phyloP scores from a whole-genome alignment of 2,329 filamentous ascomycete species.

The Fusarium praegraminearum region DNA sequence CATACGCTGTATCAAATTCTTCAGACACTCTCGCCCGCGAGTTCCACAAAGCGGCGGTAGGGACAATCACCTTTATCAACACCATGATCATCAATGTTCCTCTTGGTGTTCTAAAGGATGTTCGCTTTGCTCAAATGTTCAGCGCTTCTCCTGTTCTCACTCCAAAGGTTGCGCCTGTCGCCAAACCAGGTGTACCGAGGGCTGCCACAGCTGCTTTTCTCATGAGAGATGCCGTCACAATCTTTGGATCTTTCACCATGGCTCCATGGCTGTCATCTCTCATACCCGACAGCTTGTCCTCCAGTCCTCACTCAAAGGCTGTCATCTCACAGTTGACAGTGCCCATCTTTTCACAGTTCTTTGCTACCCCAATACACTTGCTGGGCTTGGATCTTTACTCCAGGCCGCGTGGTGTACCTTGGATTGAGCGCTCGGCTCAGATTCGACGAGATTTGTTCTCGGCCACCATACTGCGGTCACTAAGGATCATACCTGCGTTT shows the following conservation, averaged over 20 bases:
- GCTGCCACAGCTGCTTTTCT: conserved; percentile 47
- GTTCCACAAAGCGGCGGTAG: conserved; percentile 44
- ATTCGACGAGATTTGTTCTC: conserved; percentile 44
- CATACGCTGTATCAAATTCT: conserved; percentile 47
- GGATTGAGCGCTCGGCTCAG: conserved; percentile 37
- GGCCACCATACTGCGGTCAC: conserved; percentile 46
- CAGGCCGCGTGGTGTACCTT: conserved; percentile 21
- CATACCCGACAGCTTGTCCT: conserved; percentile 45
- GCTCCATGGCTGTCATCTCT: conserved; percentile 44
- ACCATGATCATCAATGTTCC: conserved; percentile 51
- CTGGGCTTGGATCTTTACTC: conserved; percentile 44
- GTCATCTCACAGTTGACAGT: conserved; percentile 49
- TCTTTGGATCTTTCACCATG: conserved; percentile 51
- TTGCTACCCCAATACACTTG: conserved; percentile 49
- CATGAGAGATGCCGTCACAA: conserved; percentile 49
- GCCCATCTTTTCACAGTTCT: conserved; percentile 49
- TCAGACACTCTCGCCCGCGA: conserved; percentile 46
- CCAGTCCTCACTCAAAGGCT: conserved; percentile 45
- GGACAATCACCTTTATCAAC: conserved; percentile 45
- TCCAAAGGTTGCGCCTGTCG: conserved; percentile 10
- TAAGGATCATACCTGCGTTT: conserved; percentile 51
- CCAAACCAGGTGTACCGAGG: conserved; percentile 33
- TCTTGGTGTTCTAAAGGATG: conserved; percentile 50
- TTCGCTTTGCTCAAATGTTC: conserved; percentile 49
- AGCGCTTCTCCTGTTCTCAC: conserved; percentile 25